Evolutionary conservation across 164 flowering plant genomes (phyloP), one percentile per base, ranked within the genome.

Genomic region (Chimonanthus salicifolius): DNA sequence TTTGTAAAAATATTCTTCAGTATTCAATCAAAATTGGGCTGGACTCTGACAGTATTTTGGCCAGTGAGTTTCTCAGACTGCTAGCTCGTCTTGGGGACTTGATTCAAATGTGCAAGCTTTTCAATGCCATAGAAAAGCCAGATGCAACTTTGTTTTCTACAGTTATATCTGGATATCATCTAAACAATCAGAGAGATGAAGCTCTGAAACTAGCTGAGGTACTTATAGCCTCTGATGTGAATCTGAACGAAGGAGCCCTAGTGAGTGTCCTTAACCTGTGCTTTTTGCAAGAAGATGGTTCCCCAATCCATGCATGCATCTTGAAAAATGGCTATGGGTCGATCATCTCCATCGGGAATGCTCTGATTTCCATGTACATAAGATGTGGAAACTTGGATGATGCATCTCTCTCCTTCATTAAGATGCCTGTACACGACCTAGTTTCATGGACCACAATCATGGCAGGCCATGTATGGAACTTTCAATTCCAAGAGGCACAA

Each of bases 371-470:
- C 67, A 77, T 77, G 77, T 80, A 80, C 46, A 69, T 76, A 20
- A 74, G 74, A 62, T 80, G 82, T 58, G 79, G 79, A 50, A 75
- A 74, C 43, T 9, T 77, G 11, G 72, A 69, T 11, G 70, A 68
- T 10, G 82, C 80, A 5, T 64, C 74, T 72, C 72, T 72, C 7
- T 45, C 74, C 3, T 77, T 80, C 47, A 49, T 77, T 68, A 15
- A 33, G n/a, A 68, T 64, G 49, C 75, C 78, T 33, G 49, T 68
- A 7, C 70, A 66, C 21, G 82, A 80, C 46, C 50, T 67, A 2
- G 64, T 74, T 66, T 68, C 78, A 4, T 77, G 82, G 82, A 80
- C 80, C 1, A 21, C 78, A 50, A 20, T 65, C 64, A 74, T 80
- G 44, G 73, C 71, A 50, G 80, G 80, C 69, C 68, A 62, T 64